Base-by-base conservation (phyloP, 2,329 filamentous ascomycete species). In the Hypoxylon sp. region DNA sequence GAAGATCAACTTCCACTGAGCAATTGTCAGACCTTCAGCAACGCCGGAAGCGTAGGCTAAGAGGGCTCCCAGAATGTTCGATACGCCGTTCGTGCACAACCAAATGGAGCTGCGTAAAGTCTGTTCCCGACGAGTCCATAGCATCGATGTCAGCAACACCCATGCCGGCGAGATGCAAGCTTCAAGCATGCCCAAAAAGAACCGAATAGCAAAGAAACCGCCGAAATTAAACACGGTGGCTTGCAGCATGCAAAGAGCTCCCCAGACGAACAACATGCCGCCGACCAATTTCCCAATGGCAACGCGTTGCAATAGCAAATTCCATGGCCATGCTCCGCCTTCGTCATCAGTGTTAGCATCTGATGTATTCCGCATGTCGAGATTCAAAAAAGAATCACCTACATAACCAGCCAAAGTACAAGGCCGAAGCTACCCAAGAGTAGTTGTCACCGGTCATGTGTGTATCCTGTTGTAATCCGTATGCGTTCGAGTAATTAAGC, bases 191-290 rank as follows among this genome's bases (percentile, higher is more conserved):
- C 65, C 65, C 1, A 65, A 44, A 30, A 67, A 64, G 46, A 67
- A 65, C 7, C 64, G 64, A 29, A 60, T 23, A 2, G 55, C 62
- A 21, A 63, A 63, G 27, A 67, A 63, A 13, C 64, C 63, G 4
- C 53, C 23, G 38, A 65, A 67, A 45, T 56, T 62, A 45, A 57
- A 55, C 9, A 63, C 62, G 0, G 60, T 48, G 3, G 63, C 63
- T 43, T 66, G 63, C 1, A 64, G 53, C 53, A 65, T 66, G 29
- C 63, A 61, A 19, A 66, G 40, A 4, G 54, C 44, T 20, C 67
- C 66, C 63, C 71, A 73, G 23, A 78, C 70, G 36, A 79, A 72
- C 41, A 78, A 81, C 67, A 75, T 74, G 2, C 59, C 47, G 3
- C 72, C 73, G 44, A 76, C 70, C 15, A 75, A 64, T 30, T 71